Evolutionary conservation across 805 yeast genomes (phyloP).

Genomic region (Wickerhamiella nectarea): DNA sequence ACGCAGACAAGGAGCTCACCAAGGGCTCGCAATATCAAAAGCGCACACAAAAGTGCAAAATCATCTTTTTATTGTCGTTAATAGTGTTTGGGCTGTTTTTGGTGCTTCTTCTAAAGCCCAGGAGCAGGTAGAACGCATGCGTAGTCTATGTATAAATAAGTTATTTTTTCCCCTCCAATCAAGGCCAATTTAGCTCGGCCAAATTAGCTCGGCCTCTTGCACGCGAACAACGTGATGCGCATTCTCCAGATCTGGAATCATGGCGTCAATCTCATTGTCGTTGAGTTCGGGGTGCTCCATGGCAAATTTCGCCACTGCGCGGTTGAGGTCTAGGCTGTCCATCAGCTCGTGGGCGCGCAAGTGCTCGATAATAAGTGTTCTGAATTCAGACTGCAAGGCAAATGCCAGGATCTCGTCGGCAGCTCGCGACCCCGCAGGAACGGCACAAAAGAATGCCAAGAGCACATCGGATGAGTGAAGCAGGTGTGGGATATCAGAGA

Average conservation of each 20-base stretch:
- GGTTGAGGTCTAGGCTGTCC: constrained; percentile 8
- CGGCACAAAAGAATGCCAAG: constrained; percentile 18
- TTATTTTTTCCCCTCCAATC: no score
- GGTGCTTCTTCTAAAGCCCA: constrained; percentile 47
- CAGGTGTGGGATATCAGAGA: not conserved
- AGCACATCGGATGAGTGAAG: constrained; percentile 4
- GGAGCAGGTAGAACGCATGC: constrained; percentile 10
- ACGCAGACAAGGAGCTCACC: constrained; percentile 63
- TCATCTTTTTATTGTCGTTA: constrained; percentile 59
- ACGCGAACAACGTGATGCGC: not conserved
- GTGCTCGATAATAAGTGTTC: constrained; percentile 5
- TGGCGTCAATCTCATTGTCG: constrained; percentile 10
- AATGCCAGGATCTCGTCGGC: constrained; percentile 13
- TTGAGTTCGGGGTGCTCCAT: constrained; percentile 2
- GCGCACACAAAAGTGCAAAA: constrained; percentile 79
- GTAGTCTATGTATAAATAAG: constrained; percentile 2
- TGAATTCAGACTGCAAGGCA: constrained; percentile 12
- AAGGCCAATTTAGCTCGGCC: no score
- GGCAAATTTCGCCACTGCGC: constrained; percentile 8
- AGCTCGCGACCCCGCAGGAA: constrained; percentile 11
- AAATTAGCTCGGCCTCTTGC: constrained; percentile 11
- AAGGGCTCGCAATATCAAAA: constrained; percentile 73
- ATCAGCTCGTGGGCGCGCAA: constrained; percentile 6
- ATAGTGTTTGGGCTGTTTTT: constrained; percentile 60
- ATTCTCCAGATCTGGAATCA: constrained; percentile 8